Conservation (phyloP, 345 rosid species). For the Acer campestre region DNA sequence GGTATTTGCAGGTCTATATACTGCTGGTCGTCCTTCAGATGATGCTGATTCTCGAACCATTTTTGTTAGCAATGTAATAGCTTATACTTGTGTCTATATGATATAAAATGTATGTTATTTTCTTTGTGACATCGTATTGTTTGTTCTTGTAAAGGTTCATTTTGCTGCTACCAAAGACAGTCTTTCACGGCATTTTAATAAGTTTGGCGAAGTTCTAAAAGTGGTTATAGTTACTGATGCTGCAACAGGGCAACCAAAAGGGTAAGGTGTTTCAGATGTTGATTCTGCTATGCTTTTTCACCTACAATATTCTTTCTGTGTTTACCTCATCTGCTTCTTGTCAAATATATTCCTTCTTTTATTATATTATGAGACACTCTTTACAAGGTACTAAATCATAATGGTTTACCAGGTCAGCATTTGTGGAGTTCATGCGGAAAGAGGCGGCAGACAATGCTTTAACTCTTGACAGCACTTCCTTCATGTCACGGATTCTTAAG, state of each 20-base stretch:
- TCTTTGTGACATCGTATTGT: slow-evolving; percentile 19
- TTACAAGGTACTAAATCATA: not conserved
- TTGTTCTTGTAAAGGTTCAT: slow-evolving; percentile 70
- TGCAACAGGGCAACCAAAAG: slow-evolving; percentile 87
- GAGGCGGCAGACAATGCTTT: slow-evolving; percentile 90
- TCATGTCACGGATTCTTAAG: slow-evolving; percentile 94
- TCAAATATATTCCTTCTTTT: not conserved
- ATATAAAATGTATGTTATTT: slow-evolving; percentile 7
- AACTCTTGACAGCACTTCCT: slow-evolving; percentile 82
- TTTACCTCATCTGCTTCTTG: not conserved
- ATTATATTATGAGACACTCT: too few species aligned
- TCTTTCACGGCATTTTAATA: slow-evolving; percentile 88
- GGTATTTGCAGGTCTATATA: slow-evolving; percentile 48
- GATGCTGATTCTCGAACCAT: slow-evolving; percentile 89
- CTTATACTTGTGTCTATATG: slow-evolving; percentile 9
- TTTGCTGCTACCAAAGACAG: slow-evolving; percentile 93
- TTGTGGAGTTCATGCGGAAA: slow-evolving; percentile 77
- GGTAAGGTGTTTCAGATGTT: slow-evolving; percentile 46
- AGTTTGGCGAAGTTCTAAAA: slow-evolving; percentile 89
- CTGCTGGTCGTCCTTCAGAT: slow-evolving; percentile 65
- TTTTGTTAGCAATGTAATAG: slow-evolving; percentile 83
- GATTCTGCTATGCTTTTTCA: slow-evolving; percentile 8
- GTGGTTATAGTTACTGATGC: slow-evolving; percentile 86
- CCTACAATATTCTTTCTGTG: not conserved
- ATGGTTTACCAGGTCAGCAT: slow-evolving; percentile 73